A percentile compares a stretch with the other conserved stretches of the same genome.
These are phyloP conservation scores for Stagonosporopsis rhizophila DNA, from an alignment of 2,329 filamentous ascomycete genomes.

Conservation along the genomic window DNA sequence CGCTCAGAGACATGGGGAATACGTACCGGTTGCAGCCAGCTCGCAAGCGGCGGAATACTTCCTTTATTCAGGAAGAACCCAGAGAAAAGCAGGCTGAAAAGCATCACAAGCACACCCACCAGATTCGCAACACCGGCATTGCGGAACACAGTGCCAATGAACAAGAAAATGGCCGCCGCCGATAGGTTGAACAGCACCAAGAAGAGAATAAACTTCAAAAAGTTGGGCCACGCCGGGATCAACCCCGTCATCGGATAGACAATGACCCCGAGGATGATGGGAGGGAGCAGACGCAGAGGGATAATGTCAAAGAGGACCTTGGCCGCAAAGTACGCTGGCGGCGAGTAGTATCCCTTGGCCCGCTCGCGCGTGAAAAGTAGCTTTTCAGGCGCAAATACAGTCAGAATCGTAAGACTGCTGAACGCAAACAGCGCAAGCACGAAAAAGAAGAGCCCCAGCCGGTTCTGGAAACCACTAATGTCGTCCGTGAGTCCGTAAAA, in stretches of 20 bases:
- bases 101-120: constrained; percentile 93
- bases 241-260: constrained; percentile 98
- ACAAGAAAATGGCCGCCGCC: constrained; percentile 89
- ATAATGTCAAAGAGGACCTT: constrained; percentile 99
- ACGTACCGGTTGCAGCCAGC: constrained; percentile 85
- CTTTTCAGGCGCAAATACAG: constrained; percentile 89
- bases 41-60: constrained; percentile 81
- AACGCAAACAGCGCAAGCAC: constrained; percentile 94
- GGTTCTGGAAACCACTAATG: constrained; percentile 96
- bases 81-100: constrained; percentile 94
- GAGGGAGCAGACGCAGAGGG: constrained; percentile 90
- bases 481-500: constrained; percentile 97
- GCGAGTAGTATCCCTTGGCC: constrained; percentile 95
- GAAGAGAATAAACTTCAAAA: constrained; percentile 89
- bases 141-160: constrained; percentile 94
- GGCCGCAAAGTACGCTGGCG: constrained; percentile 89
- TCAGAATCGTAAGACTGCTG: constrained; percentile 91
- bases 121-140: constrained; percentile 91
- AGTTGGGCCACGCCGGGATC: constrained; percentile 80
- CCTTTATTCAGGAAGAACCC: constrained; percentile 94
- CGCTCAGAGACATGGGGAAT: rapidly evolving
- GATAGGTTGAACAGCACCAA: constrained; percentile 96
- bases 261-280: constrained; percentile 92
- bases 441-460: constrained; percentile 97
- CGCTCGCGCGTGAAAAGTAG: constrained; percentile 91